These are phyloP conservation scores for Thecaphora thlaspeos DNA, from an alignment of 1,284 basidiomycete genomes.

Conservation along the genomic window DNA sequence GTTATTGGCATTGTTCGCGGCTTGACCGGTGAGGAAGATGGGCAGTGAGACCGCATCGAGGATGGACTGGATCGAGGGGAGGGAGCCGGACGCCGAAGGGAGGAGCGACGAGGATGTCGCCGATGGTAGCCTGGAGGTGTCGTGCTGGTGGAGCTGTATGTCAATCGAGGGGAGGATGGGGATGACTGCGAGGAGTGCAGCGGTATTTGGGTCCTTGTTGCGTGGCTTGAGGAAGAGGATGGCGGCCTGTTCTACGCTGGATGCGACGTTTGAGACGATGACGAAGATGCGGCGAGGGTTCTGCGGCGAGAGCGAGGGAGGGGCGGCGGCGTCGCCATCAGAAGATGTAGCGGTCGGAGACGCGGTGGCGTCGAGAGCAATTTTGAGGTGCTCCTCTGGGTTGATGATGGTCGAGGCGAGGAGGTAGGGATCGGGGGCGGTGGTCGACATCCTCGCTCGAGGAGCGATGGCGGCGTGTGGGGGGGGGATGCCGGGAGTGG, in stretches of 20 bases:
- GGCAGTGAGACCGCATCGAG: constrained; percentile 8
- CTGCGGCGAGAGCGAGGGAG: background rate
- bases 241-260: constrained; percentile 24
- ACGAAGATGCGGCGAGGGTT: constrained; percentile 30
- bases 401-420: constrained; percentile 31
- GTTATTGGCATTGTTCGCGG: too few relatives aligned
- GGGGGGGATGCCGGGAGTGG: too few relatives aligned
- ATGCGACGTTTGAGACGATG: constrained; percentile 30
- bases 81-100: constrained; percentile 10
- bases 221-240: constrained; percentile 31
- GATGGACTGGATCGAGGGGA: constrained; percentile 21
- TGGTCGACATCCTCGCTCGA: too few relatives aligned
- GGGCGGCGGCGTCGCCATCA: background rate
- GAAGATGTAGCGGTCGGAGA: background rate
- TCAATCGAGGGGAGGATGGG: constrained; percentile 29
- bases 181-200: constrained; percentile 14
- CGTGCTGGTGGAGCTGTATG: constrained; percentile 19
- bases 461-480: too few relatives aligned
- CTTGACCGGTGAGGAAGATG: constrained; percentile 2
- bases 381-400: constrained; percentile 31
- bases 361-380: constrained; percentile 26
- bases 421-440: constrained; percentile 25
- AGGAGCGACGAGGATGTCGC: constrained; percentile 6
- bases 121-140: background rate
- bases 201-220: constrained; percentile 14